These are phyloP conservation scores for Amyloporia xantha DNA, from an alignment of 768 basidiomycete genomes.

Conservation along the genomic window DNA sequence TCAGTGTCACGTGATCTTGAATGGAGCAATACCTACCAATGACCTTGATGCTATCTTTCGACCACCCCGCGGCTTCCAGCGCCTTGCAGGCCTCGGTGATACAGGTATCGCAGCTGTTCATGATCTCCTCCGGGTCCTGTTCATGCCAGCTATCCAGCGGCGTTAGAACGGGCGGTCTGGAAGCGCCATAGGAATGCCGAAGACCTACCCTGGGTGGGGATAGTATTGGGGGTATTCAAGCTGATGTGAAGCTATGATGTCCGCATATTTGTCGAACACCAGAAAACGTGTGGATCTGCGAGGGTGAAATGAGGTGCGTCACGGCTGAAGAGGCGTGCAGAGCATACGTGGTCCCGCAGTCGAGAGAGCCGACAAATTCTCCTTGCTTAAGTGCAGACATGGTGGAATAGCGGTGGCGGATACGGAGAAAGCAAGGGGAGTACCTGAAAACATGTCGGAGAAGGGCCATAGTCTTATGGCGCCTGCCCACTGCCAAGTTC, in stretches of 20 bases:
- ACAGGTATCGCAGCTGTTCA: conserved; percentile 65
- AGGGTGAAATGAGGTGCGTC: conserved; percentile 3
- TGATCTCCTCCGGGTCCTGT: conserved; percentile 83
- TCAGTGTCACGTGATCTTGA: conserved; percentile 3
- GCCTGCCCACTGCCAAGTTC: background rate
- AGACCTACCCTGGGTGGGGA: conserved; percentile 67
- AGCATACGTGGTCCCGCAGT: conserved; percentile 91
- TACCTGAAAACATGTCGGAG: background rate
- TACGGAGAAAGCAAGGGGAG: conserved; percentile 1
- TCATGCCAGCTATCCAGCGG: conserved; percentile 76
- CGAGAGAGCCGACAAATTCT: conserved; percentile 87
- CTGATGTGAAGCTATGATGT: conserved; percentile 86
- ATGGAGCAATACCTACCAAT: conserved; percentile 56
- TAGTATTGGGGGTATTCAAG: conserved; percentile 93
- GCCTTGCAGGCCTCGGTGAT: conserved; percentile 64
- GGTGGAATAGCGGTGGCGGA: conserved; percentile 2
- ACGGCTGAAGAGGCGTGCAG: background rate
- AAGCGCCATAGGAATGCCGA: background rate
- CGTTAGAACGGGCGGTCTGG: conserved; percentile 4
- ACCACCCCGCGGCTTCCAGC: conserved; percentile 73
- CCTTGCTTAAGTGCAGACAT: conserved; percentile 47
- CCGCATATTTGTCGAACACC: conserved; percentile 79
- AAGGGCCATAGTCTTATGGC: conserved; percentile 2
- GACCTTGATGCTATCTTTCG: conserved; percentile 77
- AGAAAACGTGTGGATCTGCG: conserved; percentile 85